Evolutionary conservation across 495 filamentous ascomycete species (phyloP).

Genomic region (Saxophila tyrrhenica): DNA sequence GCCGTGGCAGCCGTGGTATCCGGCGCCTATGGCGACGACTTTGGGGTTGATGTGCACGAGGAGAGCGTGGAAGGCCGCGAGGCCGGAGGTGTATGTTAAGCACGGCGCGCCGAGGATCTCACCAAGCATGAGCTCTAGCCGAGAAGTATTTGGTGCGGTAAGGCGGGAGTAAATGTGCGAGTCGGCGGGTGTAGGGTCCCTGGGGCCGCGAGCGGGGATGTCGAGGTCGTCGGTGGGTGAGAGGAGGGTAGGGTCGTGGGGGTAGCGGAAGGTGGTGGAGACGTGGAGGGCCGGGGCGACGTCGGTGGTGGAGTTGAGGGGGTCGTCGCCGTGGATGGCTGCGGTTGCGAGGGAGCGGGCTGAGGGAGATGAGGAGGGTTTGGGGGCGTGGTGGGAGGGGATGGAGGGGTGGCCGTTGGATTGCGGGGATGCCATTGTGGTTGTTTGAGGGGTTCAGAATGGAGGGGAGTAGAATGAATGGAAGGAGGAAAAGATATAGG

Average conservation of each 20-base stretch:
- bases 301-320: constrained; percentile 55
- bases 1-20: constrained; percentile 90
- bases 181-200: constrained; percentile 1
- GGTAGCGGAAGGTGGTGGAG: constrained; percentile 80
- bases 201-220: constrained; percentile 2
- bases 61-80: constrained; percentile 76
- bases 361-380: not conserved
- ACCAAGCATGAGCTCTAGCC: constrained; percentile 73
- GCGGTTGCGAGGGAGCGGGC: constrained; percentile 47
- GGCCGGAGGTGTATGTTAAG: constrained; percentile 71
- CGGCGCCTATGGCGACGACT: constrained; percentile 63
- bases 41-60: constrained; percentile 67
- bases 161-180: constrained; percentile 69
- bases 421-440: not conserved
- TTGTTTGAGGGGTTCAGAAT: not conserved
- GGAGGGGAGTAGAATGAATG: not conserved
- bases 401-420: not conserved
- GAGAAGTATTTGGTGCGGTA: constrained; percentile 59
- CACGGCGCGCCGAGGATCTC: constrained; percentile 56
- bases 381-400: not conserved
- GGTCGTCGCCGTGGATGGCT: constrained; percentile 80
- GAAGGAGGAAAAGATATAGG: not conserved
- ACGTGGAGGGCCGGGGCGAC: constrained; percentile 80
- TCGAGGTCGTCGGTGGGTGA: constrained; percentile 36
- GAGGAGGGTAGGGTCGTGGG: constrained; percentile 52